Evolutionary conservation across 2,329 filamentous ascomycete genomes (phyloP).

Genomic region (Lachnellula hyalina): DNA sequence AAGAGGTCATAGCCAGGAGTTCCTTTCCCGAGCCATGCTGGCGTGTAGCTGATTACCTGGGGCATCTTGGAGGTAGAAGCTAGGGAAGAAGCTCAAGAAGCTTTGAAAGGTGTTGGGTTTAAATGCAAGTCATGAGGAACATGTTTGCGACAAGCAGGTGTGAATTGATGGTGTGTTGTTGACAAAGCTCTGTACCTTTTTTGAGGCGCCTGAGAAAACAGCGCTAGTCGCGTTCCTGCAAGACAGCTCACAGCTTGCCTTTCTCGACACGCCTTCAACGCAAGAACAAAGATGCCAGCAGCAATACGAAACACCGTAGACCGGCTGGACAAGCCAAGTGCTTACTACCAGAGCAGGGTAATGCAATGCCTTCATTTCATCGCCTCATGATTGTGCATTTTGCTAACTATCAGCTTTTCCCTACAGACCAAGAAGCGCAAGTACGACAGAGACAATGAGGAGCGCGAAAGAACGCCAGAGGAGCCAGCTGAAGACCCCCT

Average conservation of each 20-base stretch:
- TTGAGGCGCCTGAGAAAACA: conserved; percentile 11
- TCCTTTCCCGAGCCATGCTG: conserved; percentile 77
- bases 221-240: conserved; percentile 17
- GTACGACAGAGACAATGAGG: conserved; percentile 53
- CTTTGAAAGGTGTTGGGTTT: not conserved
- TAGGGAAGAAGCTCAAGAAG: conserved; percentile 6
- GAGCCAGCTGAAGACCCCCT: conserved; percentile 69
- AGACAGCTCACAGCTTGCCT: conserved; percentile 5
- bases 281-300: conserved; percentile 29
- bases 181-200: conserved; percentile 18
- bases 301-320: conserved; percentile 68
- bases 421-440: conserved; percentile 48
- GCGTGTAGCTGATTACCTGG: conserved; percentile 78
- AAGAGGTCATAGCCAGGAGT: conserved; percentile 78
- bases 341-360: conserved; percentile 84
- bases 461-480: conserved; percentile 43
- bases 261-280: not conserved
- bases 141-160: conserved; percentile 6
- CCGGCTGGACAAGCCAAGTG: conserved; percentile 86
- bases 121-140: conserved; percentile 8
- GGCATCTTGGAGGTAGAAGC: conserved; percentile 56
- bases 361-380: conserved; percentile 26
- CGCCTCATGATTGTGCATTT: conserved; percentile 8
- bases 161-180: conserved; percentile 15
- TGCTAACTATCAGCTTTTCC: conserved; percentile 23